phyloP scores from a whole-genome alignment of 441 rosid genomes.

The Manihot esculenta region DNA sequence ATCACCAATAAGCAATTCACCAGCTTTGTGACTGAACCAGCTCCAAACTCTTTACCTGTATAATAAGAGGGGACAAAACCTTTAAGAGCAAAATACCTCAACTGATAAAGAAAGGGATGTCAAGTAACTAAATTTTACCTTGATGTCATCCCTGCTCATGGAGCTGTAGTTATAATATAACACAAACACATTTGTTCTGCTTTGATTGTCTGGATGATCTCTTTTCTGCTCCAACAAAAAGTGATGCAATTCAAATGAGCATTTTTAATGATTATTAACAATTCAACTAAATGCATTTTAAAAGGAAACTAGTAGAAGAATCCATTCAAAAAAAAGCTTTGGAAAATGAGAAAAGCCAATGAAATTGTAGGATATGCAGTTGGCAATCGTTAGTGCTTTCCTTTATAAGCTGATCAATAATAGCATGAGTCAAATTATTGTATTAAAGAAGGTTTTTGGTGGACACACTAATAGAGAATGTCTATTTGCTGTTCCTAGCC shows the following conservation, averaged over 20 bases:
- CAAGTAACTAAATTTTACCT: slow-evolving; percentile 31
- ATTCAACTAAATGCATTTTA: slow-evolving; percentile 1
- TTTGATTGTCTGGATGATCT: slow-evolving; percentile 49
- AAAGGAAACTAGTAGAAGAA: slow-evolving; percentile 9
- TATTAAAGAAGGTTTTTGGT: neutral
- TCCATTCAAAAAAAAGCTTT: slow-evolving; percentile 10
- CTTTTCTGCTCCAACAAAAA: slow-evolving; percentile 60
- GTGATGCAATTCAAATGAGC: slow-evolving; percentile 1
- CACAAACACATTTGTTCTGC: slow-evolving; percentile 79
- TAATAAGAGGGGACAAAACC: neutral
- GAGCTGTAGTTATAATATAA: slow-evolving; percentile 53
- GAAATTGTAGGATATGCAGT: slow-evolving; percentile 22
- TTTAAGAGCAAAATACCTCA: neutral
- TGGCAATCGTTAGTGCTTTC: slow-evolving; percentile 13
- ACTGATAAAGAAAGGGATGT: neutral
- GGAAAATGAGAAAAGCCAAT: slow-evolving; percentile 20
- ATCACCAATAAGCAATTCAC: slow-evolving; percentile 14
- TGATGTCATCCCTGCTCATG: slow-evolving; percentile 18
- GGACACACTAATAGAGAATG: slow-evolving; percentile 2
- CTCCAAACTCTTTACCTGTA: slow-evolving; percentile 25
- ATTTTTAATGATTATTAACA: slow-evolving; percentile 1
- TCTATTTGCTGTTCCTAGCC: neutral
- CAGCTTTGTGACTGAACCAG: slow-evolving; percentile 29
- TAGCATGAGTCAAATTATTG: slow-evolving; percentile 4
- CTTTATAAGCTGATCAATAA: slow-evolving; percentile 12